Base-by-base conservation (phyloP, 1,284 basidiomycete species). In the Fomes fomentarius region DNA sequence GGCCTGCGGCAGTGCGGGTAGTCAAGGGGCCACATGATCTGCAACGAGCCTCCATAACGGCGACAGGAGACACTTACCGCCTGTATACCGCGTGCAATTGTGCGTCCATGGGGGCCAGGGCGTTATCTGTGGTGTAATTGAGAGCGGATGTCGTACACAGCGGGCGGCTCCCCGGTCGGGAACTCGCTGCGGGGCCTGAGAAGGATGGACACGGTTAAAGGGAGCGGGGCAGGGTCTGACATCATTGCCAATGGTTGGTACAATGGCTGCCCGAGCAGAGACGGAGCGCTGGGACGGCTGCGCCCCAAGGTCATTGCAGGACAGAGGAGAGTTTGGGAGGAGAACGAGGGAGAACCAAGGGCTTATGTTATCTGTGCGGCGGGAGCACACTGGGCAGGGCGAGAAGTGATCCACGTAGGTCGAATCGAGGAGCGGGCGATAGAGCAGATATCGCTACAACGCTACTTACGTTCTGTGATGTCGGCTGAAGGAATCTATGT, bases 371-470 rank as follows among this genome's bases (percentile, higher is more conserved):
- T 45, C 48, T 42, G 43, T 44, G 51, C 31, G 24, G 8, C 44
- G 43, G 48, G 48, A 22, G 5, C 38, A 47, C 35, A 24, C 52
- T 55, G 56, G 50, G 15, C 58, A 50, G 52, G 55, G 52, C 52
- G 59, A 21, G 38, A 39, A 17, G 38, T 9, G 17, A 39, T 39
- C 21, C 12, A 14, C 28, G n/a, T n/a, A n/a, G n/a, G n/a, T n/a
- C n/a, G n/a, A n/a, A n/a, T n/a, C n/a, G n/a, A n/a, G n/a, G n/a
- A n/a, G n/a, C n/a, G n/a, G n/a, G n/a, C n/a, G n/a, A n/a, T n/a
- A n/a, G n/a, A n/a, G n/a, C n/a, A n/a, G n/a, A n/a, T n/a, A n/a
- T n/a, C n/a, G n/a, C n/a, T n/a, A n/a, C n/a, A n/a, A n/a, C n/a
- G n/a, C n/a, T n/a, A n/a, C n/a, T n/a, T n/a, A n/a, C n/a, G n/a